Base-by-base conservation (phyloP, 75 land plant species). In the Pinus tabuliformis region DNA sequence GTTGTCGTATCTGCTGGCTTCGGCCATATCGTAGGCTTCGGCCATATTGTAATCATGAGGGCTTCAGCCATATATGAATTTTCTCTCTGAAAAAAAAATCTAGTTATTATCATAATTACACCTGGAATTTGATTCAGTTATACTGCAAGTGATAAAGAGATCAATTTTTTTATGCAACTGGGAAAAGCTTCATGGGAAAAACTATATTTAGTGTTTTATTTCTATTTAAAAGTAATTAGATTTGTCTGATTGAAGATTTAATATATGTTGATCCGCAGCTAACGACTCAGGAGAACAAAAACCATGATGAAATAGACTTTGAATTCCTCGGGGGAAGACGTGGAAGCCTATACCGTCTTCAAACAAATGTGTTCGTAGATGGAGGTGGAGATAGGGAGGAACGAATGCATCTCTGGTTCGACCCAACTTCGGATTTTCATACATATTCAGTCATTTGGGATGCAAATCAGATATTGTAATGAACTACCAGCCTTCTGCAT, bases 401-500 rank as follows among this genome's bases (percentile, higher is more conserved):
- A 62, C 39, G 77, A 30, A 39, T 80, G 21, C 42, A 59, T 17
- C 84, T 82, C 13, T 62, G 82, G 84, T 82, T 82, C 60, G 84
- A 82, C 52, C 84, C 84, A n/a, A 58, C 84, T 21, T 49, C 84
- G 26, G 78, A 81, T 57, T 82, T 74, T 62, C 84, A 82, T 66
- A 28, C 56, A 0, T 82, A 82, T 61, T 72, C 71, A 22, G 42
- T 82, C 56, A 73, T 74, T 12, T 82, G 84, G 84, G 76, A 81
- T 64, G 39, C 39, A 7, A 59, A 81, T 17, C 84, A 81, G 66
- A 82, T 82, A 36, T 22, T 81, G 84, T 82, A 77, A 77, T 81
- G 22, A 21, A 0, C n/a, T 20, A 18, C 14, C 12, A 1, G 11
- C 13, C 14, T 24, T 61, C 26, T 24, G 22, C 22, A 9, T 49